These are phyloP conservation scores for Mortierella sp. DNA, from an alignment of 371 early-diverging fungal genomes.

Conservation along the genomic window DNA sequence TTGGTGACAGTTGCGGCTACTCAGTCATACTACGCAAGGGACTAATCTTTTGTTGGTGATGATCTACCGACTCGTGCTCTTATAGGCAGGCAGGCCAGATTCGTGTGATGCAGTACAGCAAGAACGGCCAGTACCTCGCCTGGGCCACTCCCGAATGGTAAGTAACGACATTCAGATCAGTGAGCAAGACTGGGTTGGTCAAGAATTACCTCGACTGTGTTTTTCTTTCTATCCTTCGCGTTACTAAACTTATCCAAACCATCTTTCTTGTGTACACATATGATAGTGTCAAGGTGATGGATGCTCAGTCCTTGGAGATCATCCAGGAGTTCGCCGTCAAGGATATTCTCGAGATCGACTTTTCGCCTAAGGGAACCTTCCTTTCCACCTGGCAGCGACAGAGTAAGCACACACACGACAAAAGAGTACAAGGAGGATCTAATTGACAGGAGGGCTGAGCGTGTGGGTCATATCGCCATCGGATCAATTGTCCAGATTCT, in stretches of 20 bases:
- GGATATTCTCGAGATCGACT: conserved; percentile 86
- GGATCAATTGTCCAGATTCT: neutral
- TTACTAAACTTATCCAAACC: neutral
- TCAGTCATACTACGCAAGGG: neutral
- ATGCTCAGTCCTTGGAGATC: conserved; percentile 72
- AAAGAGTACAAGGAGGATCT: neutral
- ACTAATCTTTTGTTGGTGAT: neutral
- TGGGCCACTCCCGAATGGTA: conserved; percentile 81
- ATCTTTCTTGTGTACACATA: neutral
- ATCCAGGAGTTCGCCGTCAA: conserved; percentile 75
- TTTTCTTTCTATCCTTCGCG: neutral
- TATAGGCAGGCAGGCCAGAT: conserved; percentile 72
- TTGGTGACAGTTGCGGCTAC: neutral
- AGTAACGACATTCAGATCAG: conserved; percentile 1
- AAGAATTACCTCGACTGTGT: neutral
- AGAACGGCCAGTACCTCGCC: conserved; percentile 84
- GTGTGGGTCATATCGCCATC: neutral
- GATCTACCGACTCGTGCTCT: conserved; percentile 21
- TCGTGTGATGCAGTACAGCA: conserved; percentile 85
- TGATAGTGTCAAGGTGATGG: conserved; percentile 78
- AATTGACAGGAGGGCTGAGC: neutral
- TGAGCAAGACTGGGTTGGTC: neutral
- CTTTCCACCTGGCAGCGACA: conserved; percentile 91
- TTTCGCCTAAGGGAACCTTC: conserved; percentile 93
- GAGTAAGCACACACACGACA: conserved; percentile 62